Base-by-base conservation (phyloP, 2,329 filamentous ascomycete genomes). In the Colletotrichum acutatum region DNA sequence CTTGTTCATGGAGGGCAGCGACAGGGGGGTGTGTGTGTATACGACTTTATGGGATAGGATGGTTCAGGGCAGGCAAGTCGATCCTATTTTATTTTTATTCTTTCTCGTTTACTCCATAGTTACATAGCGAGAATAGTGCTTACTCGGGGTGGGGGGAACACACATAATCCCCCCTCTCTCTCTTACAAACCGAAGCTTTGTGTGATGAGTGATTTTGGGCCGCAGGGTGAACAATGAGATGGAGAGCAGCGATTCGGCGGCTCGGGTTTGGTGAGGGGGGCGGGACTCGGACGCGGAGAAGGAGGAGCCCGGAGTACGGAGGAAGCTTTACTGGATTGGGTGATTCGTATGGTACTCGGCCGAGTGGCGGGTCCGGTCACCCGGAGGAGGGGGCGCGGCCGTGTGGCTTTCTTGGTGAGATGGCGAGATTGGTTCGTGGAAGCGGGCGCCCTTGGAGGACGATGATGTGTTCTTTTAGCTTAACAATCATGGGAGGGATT, bases 331-430 rank as follows among this genome's bases (percentile, higher is more conserved):
- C 66, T 26, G 7, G 0, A 60, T 54, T 24, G 5, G 60, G 70
- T 7, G 16, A 14, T 49, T 65, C 70, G 60, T 65, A 61, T 16
- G 34, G 14, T 11, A 34, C 37, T 72, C 70, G 66, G 70, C 70
- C 70, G 70, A 72, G 66, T 69, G n/a, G 60, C 58, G 70, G 70
- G 30, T 24, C 32, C 59, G 28, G 42, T 56, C 11, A 61, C 46
- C 62, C 57, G 49, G 68, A 30, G 58, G 52, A 24, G 24, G 46
- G 32, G 6, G 24, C 14, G 4, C 14, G 16, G 26, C 24, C 19
- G 8, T 22, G 37, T 52, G 19, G 61, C 49, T 64, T 54, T 42
- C 14, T 30, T 22, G 49, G 53, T 14, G 12, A 37, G 22, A 26
- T 26, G 49, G n/a, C 24, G 11, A 24, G 16, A 16, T 56, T 42